Evolutionary conservation across 495 filamentous ascomycete genomes (phyloP).

Genomic region (Bathelium albidoporum): DNA sequence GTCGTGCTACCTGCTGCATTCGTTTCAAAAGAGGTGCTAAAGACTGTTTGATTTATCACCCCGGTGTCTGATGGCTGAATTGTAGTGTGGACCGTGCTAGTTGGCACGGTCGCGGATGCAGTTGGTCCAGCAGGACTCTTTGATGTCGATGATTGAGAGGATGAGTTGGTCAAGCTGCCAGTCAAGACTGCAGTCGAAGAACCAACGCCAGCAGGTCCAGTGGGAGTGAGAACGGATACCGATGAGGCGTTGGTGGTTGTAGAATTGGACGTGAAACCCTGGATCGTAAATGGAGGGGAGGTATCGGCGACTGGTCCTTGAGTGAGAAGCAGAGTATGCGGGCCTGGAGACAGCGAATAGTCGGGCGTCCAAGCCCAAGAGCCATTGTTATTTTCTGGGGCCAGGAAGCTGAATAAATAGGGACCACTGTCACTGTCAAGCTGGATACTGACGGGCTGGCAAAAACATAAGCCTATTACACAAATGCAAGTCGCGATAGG

Average conservation of each 20-base stretch:
- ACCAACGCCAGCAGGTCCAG: not conserved
- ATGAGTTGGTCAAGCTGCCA: not conserved
- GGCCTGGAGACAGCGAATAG: slow-evolving; percentile 31
- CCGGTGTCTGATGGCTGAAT: not conserved
- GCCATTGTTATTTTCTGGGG: not conserved
- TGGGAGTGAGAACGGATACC: not conserved
- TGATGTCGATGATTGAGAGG: too few relatives aligned
- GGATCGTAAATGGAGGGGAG: not conserved
- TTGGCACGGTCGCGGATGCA: not conserved
- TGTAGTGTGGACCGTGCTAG: not conserved
- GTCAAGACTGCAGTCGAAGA: not conserved
- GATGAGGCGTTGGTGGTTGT: not conserved
- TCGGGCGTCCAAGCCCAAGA: slow-evolving; percentile 29
- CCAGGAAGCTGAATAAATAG: not conserved
- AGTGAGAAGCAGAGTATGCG: slow-evolving; percentile 18
- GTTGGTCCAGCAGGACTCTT: not conserved
- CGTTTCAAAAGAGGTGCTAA: not conserved
- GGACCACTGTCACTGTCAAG: not conserved
- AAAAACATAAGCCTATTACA: not conserved
- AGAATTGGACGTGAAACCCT: not conserved
- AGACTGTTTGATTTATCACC: not conserved
- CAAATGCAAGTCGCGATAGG: not conserved
- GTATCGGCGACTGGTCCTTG: not conserved
- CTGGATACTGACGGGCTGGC: not conserved
- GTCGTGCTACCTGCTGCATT: not conserved